Evolutionary conservation across 1,284 basidiomycete genomes (phyloP), one percentile per base, ranked within the genome.

Genomic region (Exobasidium cylindrosporum): DNA sequence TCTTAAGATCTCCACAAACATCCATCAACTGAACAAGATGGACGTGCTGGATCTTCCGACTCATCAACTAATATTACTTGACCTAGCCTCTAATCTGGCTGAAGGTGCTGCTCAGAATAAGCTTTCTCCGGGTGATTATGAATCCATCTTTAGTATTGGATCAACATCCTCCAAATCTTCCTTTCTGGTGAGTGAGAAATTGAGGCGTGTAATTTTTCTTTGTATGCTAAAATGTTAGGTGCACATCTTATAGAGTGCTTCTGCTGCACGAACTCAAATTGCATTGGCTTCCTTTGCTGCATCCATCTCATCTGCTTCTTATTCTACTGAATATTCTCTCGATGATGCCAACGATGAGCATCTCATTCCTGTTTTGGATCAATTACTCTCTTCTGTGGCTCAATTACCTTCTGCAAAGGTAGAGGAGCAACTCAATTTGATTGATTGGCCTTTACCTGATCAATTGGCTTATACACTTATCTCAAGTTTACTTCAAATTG

Each of bases 61-160:
- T 59, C 89, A 89, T 70, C 88, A 90, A 75, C 84, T 86, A 67
- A 89, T 94, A 67, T 82, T 95, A 32, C 86, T 87, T 29, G 89
- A 91, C 80, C 85, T 95, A 63, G 91, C 90, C 2, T 81, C 83
- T 30, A 88, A 87, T 75, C 82, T 87, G 47, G 77, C 81, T 53
- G 68, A 66, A 40, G 54, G 64, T 5, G 59, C 64, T 13, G 54
- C 63, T 28, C 63, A 73, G 43, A 68, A 69, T 62, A 69, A 73
- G 61, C 60, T 76, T 43, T 64, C 68, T 47, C 63, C 61, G 26
- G 64, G 63, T 56, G 63, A 71, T 35, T 58, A 65, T 21, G 61
- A 49, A n/a, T 62, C 62, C 32, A 64, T 63, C 50, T 62, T 58
- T 6, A 67, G 68, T 47, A 69, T 30, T 17, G 28, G 24, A 17